Conservation (phyloP, 352 stramenopile species). For the Aphanomyces astaci region DNA sequence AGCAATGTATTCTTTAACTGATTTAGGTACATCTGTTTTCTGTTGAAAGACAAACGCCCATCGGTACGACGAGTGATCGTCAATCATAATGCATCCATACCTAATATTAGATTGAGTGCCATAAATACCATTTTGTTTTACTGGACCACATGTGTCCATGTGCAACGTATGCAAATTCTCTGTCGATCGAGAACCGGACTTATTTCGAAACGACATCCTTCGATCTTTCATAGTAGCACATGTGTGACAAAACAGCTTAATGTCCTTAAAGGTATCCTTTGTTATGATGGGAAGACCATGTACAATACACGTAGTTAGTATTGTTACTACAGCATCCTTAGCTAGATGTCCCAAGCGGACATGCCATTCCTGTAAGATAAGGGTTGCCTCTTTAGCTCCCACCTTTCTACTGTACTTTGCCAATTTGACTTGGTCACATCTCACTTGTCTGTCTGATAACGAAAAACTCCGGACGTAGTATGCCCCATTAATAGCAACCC, state of each 20-base stretch:
- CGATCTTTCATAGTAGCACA: slow-evolving; percentile 1
- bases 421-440: neutral
- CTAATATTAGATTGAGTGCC: neutral
- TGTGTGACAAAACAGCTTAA: neutral
- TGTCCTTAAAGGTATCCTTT: too few relatives aligned
- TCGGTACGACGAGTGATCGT: neutral
- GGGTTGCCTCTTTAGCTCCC: neutral
- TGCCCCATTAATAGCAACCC: neutral
- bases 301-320: too few relatives aligned
- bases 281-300: too few relatives aligned
- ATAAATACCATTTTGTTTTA: slow-evolving; percentile 2
- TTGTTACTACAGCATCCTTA: neutral
- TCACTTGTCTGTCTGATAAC: neutral
- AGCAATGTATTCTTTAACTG: neutral
- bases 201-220: neutral
- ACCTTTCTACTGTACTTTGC: neutral
- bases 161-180: neutral
- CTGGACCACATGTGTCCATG: neutral
- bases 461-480: neutral
- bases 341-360: neutral
- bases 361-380: neutral
- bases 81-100: neutral
- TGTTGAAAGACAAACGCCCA: neutral
- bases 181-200: neutral
- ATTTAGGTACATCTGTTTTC: neutral